Percentiles rank a stretch among this genome's conserved stretches.
Evolutionary conservation across 1,139 yeast genomes (phyloP).

Genomic region (Casaregolazyma lundiana): DNA sequence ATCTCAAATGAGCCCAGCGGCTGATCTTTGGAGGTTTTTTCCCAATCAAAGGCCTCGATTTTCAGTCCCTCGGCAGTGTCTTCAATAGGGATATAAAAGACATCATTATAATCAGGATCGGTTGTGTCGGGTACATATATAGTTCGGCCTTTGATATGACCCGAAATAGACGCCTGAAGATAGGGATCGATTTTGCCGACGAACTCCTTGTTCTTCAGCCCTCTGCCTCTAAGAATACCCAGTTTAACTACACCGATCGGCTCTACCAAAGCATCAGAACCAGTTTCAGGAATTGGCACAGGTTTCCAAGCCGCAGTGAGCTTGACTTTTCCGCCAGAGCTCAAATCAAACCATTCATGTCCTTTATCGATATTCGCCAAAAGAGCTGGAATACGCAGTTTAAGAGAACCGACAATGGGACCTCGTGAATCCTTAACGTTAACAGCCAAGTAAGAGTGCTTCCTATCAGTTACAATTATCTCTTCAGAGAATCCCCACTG

Average conservation of each 20-base stretch:
- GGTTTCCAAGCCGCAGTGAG: conserved; percentile 80
- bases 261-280: conserved; percentile 76
- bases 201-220: conserved; percentile 76
- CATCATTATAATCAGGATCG: conserved; percentile 83
- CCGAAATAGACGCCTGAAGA: conserved; percentile 72
- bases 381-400: conserved; percentile 55
- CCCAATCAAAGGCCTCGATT: conserved; percentile 89
- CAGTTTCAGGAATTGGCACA: conserved; percentile 57
- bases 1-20: conserved; percentile 79
- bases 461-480: conserved; percentile 68
- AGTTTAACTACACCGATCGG: conserved; percentile 91
- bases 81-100: conserved; percentile 73
- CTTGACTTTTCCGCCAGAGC: conserved; percentile 63
- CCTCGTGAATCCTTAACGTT: conserved; percentile 63
- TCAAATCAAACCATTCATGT: conserved; percentile 67
- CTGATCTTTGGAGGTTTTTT: conserved; percentile 70
- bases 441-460: conserved; percentile 62
- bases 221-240: conserved; percentile 63
- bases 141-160: conserved; percentile 73
- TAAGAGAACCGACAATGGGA: conserved; percentile 46
- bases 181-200: conserved; percentile 94
- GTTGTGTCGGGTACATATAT: conserved; percentile 60
- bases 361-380: conserved; percentile 76
- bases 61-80: conserved; percentile 77
- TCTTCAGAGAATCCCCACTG: conserved; percentile 64